Conservation (phyloP, 2,329 filamentous ascomycete species). For the Arthrinium phaeospermum region DNA sequence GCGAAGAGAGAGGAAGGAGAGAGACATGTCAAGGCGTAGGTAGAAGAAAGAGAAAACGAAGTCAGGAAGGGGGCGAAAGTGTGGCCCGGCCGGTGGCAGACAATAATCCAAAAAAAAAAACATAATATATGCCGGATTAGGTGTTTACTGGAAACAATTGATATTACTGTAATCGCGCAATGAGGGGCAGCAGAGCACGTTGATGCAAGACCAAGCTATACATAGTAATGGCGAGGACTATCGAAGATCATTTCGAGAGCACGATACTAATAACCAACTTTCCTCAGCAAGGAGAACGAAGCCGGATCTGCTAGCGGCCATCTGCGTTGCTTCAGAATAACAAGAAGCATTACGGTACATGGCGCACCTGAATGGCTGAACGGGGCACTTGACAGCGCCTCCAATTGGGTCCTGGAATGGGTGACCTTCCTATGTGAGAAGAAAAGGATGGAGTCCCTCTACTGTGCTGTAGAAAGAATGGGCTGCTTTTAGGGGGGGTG, state of each 20-base stretch:
- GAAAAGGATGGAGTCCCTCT: neutral
- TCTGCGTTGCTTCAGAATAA: conserved; percentile 3
- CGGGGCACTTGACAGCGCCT: conserved; percentile 1
- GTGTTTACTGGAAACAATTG: neutral
- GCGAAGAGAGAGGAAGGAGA: neutral
- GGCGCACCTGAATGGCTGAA: neutral
- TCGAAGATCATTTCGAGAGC: conserved; percentile 3
- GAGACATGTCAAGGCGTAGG: neutral
- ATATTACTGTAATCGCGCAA: neutral
- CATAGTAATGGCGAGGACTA: neutral
- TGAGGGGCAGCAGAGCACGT: conserved; percentile 7
- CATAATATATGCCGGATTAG: neutral
- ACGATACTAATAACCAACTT: neutral
- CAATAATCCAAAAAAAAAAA: neutral
- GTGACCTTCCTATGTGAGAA: conserved; percentile 9
- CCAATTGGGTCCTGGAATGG: conserved; percentile 6
- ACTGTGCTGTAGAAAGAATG: neutral
- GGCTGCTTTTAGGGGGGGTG: neutral
- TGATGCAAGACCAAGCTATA: neutral
- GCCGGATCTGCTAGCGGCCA: conserved; percentile 10
- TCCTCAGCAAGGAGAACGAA: neutral
- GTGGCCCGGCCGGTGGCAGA: neutral
- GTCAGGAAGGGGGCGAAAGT: neutral
- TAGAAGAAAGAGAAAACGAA: neutral
- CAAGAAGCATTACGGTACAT: neutral